Evolutionary conservation across 202 grass and related monocot genomes (phyloP).

Genomic region (Panicum hallii): DNA sequence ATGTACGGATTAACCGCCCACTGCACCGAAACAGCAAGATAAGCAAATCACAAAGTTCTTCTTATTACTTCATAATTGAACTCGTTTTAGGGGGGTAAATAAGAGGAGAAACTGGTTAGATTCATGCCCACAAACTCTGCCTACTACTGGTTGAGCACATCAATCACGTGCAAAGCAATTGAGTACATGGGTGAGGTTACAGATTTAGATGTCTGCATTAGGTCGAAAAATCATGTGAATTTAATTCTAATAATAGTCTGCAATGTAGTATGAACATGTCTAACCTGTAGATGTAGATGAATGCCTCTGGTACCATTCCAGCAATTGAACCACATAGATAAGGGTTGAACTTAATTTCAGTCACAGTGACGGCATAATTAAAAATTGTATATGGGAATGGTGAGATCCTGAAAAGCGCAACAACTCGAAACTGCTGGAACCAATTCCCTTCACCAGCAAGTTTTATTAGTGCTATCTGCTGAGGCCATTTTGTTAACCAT

Average conservation of each 20-base stretch:
- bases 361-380: conserved; percentile 94
- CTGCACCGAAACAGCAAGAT: conserved; percentile 55
- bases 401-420: conserved; percentile 93
- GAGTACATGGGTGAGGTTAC: neutral
- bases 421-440: conserved; percentile 93
- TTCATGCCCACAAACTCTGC: neutral
- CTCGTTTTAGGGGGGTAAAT: neutral
- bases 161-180: conserved; percentile 4
- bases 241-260: neutral
- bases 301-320: conserved; percentile 95
- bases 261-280: conserved; percentile 36
- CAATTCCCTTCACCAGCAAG: conserved; percentile 89
- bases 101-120: neutral
- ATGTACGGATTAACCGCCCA: conserved; percentile 79
- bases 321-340: conserved; percentile 88
- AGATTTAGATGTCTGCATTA: neutral
- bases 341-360: conserved; percentile 86
- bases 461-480: conserved; percentile 86
- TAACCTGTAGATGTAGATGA: conserved; percentile 98
- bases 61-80: neutral
- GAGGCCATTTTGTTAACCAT: conserved; percentile 95
- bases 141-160: neutral
- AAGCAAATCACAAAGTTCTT: conserved; percentile 17
- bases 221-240: neutral
- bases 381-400: conserved; percentile 98